Base-by-base conservation (phyloP, 1,284 basidiomycete species). In the Trichosporon sp. region DNA sequence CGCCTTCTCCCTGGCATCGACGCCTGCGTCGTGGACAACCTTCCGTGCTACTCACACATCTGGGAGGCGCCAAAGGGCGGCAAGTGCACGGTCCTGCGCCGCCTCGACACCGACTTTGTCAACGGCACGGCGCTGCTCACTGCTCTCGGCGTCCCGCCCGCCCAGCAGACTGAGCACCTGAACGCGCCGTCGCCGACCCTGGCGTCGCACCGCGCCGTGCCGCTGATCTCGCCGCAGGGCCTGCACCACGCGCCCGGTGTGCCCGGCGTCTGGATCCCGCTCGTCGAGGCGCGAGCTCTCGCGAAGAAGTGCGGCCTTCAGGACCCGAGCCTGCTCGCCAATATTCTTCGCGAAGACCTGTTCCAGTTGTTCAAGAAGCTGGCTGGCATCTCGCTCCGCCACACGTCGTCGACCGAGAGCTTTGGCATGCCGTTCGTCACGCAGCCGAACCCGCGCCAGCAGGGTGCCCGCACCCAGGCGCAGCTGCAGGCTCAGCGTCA, bases 61-160 rank as follows among this genome's bases (percentile, higher is more conserved):
- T 76, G 72, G 60, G 76, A 75, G 62, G 69, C 72, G 11, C 64
- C 65, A 13, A 68, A 66, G 47, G 68, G 66, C 27, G 73, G 73
- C 1, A 73, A 72, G 69, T 73, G 75, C 62, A 74, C 73, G 0
- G 66, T 82, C 7, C 74, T 79, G 18, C 69, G 80, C 58, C 68
- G 80, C 5, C 72, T 82, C 27, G 80, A 82, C 68, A 76, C 77
- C 2, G 80, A 82, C 72, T 82, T 79, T 66, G 80, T 82, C 70
- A 82, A 82, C 67, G 78, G 75, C 31, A 80, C 78, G 7, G 70
- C 75, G 4, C 73, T 82, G 25, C 75, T 82, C 8, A 70, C 73
- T 2, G 79, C 79, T 5, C 71, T 81, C 2, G 76, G 76, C 12
- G 72, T 81, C 9, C 68, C 77, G 12, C 65, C 71, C 2, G 62